Conservation (phyloP, 2,329 filamentous ascomycete species). For the Albophoma yamanashiensis region DNA sequence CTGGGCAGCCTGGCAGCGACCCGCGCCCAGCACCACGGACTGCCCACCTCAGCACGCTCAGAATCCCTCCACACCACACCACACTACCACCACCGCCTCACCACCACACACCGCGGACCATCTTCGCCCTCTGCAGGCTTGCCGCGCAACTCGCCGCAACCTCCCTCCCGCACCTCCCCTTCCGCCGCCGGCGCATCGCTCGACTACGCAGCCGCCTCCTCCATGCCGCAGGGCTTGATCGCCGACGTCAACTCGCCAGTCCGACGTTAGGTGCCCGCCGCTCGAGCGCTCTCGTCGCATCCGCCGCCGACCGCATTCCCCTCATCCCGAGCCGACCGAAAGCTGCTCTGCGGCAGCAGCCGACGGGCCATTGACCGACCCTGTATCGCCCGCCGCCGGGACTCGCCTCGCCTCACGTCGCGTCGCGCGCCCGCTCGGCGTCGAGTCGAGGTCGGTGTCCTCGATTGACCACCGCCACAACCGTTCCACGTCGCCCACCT, state of each 20-base stretch:
- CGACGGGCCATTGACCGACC: background rate
- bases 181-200: background rate
- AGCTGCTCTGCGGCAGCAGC: background rate
- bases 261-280: background rate
- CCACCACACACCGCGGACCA: background rate
- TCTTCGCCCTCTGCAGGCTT: background rate
- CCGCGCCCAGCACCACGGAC: background rate
- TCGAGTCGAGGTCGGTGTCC: background rate
- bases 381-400: background rate
- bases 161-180: background rate
- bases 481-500: constrained; percentile 5
- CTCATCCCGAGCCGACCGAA: background rate
- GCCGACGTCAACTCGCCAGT: background rate
- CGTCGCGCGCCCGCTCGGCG: background rate
- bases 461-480: background rate
- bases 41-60: background rate
- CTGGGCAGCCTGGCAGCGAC: background rate
- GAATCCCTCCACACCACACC: background rate
- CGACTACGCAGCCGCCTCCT: background rate
- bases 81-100: background rate
- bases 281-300: background rate
- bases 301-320: background rate
- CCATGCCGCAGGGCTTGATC: background rate
- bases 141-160: background rate
- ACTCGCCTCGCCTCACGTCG: background rate